Base-by-base conservation (phyloP, 2,329 filamentous ascomycete species). In the Tolypocladium nubicola region DNA sequence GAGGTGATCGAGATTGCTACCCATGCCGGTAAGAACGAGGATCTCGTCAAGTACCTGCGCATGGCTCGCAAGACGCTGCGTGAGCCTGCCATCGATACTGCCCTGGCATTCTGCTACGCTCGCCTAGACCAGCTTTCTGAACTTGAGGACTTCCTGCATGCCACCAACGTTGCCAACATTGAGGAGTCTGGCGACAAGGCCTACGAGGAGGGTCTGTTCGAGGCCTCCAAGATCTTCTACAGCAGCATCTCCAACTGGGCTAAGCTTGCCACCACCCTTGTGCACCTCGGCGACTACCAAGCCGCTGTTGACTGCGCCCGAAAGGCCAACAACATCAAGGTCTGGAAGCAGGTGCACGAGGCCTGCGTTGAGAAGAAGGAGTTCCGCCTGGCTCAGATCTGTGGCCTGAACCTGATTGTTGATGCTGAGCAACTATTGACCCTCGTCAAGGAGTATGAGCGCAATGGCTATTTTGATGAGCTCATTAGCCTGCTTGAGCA, bases 241-340 rank as follows among this genome's bases (percentile, higher is more conserved):
- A 90, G 85, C 57, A 97, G 90, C 77, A 96, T 99, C 71, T 99
- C 94, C 56, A 99, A 99, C 82, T 99, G 94, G 94, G 93, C 93
- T 57, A 99, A 99, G 80, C 86, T 99, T 66, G 92, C 94, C 16
- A 97, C 94, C 13, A 99, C 94, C 13, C 83, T 97, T 60, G 94
- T 99, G n/a, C 91, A 97, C 72, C 85, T 99, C 8, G 88, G 87
- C 63, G 94, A 99, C 65, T 97, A 99, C 78, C 95, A 99, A 75
- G 90, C 90, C 65, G 94, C 94, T 52, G 94, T 99, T 47, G 94
- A 99, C 72, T 97, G 91, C 68, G 94, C 95, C 33, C 89, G 94
- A 71, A 97, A 99, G 78, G 94, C 94, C 66, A 99, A 97, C 80
- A 97, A 90, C 74, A 92, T 97, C 75, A 97, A 96, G 79, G 94